Percentiles rank a stretch among this genome's conserved stretches.
phyloP scores from a whole-genome alignment of 1,284 basidiomycete species.

The Ustilago tritici region DNA sequence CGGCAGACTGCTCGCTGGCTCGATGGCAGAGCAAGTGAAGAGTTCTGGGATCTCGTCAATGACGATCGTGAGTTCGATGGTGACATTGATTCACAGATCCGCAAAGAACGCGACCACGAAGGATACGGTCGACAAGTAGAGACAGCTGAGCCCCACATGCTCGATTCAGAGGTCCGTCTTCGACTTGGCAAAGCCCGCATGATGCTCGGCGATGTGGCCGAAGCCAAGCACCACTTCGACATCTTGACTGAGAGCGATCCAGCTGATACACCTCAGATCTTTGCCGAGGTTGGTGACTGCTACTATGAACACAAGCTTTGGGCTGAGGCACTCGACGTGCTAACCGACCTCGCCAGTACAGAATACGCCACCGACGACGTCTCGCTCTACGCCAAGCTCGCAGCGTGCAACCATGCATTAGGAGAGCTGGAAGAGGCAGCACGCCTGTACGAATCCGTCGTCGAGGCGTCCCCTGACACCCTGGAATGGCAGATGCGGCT shows the following conservation, averaged over 20 bases:
- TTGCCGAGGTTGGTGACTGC: constrained; percentile 58
- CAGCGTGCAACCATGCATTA: constrained; percentile 60
- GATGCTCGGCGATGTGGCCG: constrained; percentile 81
- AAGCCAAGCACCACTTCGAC: constrained; percentile 76
- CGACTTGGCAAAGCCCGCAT: constrained; percentile 87
- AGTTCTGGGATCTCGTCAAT: constrained; percentile 80
- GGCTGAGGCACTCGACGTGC: constrained; percentile 58
- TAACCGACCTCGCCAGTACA: constrained; percentile 39
- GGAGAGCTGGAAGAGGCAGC: constrained; percentile 54
- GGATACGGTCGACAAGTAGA: constrained; percentile 66
- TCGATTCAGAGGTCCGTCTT: constrained; percentile 86
- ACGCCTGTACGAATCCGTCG: constrained; percentile 73
- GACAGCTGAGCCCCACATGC: constrained; percentile 72
- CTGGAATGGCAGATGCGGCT: constrained; percentile 75
- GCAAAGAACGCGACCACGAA: constrained; percentile 60
- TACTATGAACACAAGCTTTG: constrained; percentile 59
- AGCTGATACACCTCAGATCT: constrained; percentile 51
- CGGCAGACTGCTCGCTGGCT: constrained; percentile 86
- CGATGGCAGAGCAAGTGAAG: constrained; percentile 80
- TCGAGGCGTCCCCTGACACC: constrained; percentile 79
- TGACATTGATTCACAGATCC: constrained; percentile 39
- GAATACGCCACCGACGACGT: constrained; percentile 49
- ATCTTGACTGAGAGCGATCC: constrained; percentile 55
- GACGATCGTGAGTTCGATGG: constrained; percentile 87
- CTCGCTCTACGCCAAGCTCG: constrained; percentile 56